Evolutionary conservation across 441 rosid species (phyloP).

Genomic region (Jatropha multifida): DNA sequence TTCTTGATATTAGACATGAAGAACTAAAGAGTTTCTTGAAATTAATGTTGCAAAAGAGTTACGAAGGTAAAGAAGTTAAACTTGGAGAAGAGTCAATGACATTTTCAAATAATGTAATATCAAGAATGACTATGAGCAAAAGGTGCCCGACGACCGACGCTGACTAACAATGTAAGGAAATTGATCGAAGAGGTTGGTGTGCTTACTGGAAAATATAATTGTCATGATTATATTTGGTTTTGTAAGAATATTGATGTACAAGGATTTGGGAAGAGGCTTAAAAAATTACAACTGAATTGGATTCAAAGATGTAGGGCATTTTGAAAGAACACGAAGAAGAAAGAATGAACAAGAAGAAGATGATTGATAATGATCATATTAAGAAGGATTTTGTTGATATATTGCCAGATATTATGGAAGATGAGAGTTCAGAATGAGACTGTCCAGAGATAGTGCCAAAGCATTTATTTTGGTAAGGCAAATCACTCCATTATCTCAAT

Average conservation of each 20-base stretch:
- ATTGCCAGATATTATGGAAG: conserved; percentile 36
- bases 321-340: conserved; percentile 37
- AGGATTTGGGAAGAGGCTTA: conserved; percentile 38
- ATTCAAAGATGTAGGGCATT: conserved; percentile 37
- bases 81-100: conserved; percentile 37
- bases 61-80: conserved; percentile 17
- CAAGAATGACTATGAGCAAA: conserved; percentile 40
- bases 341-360: conserved; percentile 19
- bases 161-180: conserved; percentile 35
- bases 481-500: not conserved
- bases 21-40: conserved; percentile 29
- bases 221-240: conserved; percentile 46
- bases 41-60: conserved; percentile 23
- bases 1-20: conserved; percentile 32
- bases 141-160: conserved; percentile 31
- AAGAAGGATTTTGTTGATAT: conserved; percentile 43
- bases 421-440: conserved; percentile 38
- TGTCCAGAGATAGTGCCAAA: conserved; percentile 45
- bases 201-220: conserved; percentile 41
- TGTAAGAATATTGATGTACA: conserved; percentile 49
- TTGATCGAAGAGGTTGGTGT: conserved; percentile 37
- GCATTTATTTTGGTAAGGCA: conserved; percentile 46
- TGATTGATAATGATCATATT: not conserved
- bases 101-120: conserved; percentile 33
- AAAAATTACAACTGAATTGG: conserved; percentile 36